Evolutionary conservation across 1,284 basidiomycete genomes (phyloP), one percentile per base, ranked within the genome.

Genomic region (Rhodofomes roseus): DNA sequence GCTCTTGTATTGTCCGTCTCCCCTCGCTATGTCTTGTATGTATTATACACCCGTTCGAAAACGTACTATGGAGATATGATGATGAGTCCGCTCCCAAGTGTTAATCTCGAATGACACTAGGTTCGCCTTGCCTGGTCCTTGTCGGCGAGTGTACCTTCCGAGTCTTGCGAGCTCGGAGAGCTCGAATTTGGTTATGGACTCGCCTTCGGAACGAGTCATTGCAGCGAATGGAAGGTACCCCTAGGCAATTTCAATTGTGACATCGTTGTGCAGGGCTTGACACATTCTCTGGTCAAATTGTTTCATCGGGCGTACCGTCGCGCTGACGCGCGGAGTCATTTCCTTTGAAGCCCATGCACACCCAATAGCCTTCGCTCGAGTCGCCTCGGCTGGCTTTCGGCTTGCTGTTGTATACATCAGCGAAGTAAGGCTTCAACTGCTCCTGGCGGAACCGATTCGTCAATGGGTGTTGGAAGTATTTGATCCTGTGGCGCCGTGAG

Each of bases 301-400:
- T 34, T 11, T 34, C 31, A 34, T 11, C 31, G 31, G 11, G 31
- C 4, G 4, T 5, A 11, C 31, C 31, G 11, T 34, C 11, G 31
- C 11, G 31, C 11, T 11, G 31, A 34, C 11, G 31, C 11, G 2
- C 31, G 12, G 46, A 12, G 9, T 41, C 25, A 8, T 12, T 34
- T 14, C 76, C 74, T 57, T 76, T 80, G 77, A 79, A 89, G 4
- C 86, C 87, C 58, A 81, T 76, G 67, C 90, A 92, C 3, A 93
- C 71, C 76, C 86, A 92, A 70, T 90, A 93, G 0, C 80, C 83
- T 68, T 93, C 90, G n/a, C 80, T 78, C 1, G 89, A 92, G 54
- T 84, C 84, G 0, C 80, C 65, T 8, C 90, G 81, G 62, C 90
- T 92, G 0, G 90, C 79, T 4, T 78, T 71, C 0, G 90, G 90